These are phyloP conservation scores for Brassica cretica DNA, from an alignment of 345 rosid species.

Conservation along the genomic window DNA sequence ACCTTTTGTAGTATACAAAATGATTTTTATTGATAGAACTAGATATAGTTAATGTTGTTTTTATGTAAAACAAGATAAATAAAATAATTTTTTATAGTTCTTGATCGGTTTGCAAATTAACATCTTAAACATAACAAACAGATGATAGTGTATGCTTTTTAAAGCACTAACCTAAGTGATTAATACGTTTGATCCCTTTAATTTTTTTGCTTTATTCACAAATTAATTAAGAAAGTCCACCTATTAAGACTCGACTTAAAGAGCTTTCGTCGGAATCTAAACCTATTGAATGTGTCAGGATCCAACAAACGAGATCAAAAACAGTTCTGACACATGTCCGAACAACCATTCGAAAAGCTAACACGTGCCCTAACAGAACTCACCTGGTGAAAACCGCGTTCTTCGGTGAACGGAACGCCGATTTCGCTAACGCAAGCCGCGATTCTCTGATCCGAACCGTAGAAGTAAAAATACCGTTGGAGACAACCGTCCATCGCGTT, in stretches of 20 bases:
- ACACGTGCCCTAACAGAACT: not conserved
- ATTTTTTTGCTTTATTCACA: not conserved
- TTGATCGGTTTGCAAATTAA: no score
- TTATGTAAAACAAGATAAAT: no score
- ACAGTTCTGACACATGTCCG: conserved; percentile 16
- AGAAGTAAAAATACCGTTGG: conserved; percentile 56
- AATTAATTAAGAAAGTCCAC: not conserved
- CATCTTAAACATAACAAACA: no score
- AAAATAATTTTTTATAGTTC: no score
- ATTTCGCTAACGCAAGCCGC: conserved; percentile 71
- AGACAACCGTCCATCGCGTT: conserved; percentile 65
- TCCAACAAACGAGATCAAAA: not conserved
- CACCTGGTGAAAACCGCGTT: conserved; percentile 90
- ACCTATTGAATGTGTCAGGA: conserved; percentile 24
- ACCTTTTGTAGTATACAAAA: no score
- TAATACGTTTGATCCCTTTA: not conserved
- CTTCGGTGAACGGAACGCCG: conserved; percentile 64
- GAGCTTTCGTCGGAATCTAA: not conserved
- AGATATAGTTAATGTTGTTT: no score
- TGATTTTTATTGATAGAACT: no score
- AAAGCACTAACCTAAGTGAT: no score
- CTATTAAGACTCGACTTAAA: not conserved
- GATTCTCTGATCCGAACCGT: conserved; percentile 86
- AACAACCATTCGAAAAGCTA: not conserved
- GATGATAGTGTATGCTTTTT: no score